phyloP scores from a whole-genome alignment of 2,329 filamentous ascomycete species.

The Colletotrichum agaves region DNA sequence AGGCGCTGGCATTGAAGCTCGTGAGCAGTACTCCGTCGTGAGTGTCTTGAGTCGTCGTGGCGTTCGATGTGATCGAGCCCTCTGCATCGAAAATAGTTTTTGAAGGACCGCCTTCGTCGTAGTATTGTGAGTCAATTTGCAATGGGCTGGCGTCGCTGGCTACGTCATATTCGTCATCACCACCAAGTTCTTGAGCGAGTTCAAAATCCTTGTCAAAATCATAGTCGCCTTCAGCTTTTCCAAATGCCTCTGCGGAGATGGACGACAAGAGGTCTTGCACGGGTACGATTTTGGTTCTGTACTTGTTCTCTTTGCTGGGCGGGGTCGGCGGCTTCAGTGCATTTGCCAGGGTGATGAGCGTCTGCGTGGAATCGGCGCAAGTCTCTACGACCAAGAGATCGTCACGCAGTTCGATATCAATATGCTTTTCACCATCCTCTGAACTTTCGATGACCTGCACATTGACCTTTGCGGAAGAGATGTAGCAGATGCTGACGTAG shows the following conservation, averaged over 20 bases:
- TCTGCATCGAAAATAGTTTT: conserved; percentile 62
- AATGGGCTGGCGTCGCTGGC: conserved; percentile 49
- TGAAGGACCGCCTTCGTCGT: conserved; percentile 53
- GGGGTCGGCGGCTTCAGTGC: conserved; percentile 85
- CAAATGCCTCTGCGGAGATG: conserved; percentile 87
- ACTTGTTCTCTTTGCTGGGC: conserved; percentile 85
- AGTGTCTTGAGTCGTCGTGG: conserved; percentile 55
- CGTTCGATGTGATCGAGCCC: conserved; percentile 50
- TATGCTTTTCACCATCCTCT: conserved; percentile 68
- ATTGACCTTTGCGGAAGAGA: conserved; percentile 80
- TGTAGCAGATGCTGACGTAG: conserved; percentile 87
- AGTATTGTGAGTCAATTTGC: conserved; percentile 58
- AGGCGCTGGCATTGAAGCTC: conserved; percentile 47
- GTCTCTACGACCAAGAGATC: conserved; percentile 92
- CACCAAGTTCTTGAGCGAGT: conserved; percentile 60
- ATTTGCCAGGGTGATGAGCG: conserved; percentile 81
- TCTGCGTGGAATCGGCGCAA: conserved; percentile 97
- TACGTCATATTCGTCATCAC: conserved; percentile 47
- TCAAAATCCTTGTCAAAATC: conserved; percentile 73
- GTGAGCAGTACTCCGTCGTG: conserved; percentile 58
- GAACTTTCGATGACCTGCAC: conserved; percentile 69
- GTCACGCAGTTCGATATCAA: conserved; percentile 86
- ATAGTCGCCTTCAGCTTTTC: conserved; percentile 68
- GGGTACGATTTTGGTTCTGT: conserved; percentile 86
- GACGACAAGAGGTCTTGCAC: conserved; percentile 90